Percentiles rank a stretch among this genome's conserved stretches.
These are phyloP conservation scores for Diaporthe sp. DNA, from an alignment of 2,329 filamentous ascomycete genomes.

Conservation along the genomic window DNA sequence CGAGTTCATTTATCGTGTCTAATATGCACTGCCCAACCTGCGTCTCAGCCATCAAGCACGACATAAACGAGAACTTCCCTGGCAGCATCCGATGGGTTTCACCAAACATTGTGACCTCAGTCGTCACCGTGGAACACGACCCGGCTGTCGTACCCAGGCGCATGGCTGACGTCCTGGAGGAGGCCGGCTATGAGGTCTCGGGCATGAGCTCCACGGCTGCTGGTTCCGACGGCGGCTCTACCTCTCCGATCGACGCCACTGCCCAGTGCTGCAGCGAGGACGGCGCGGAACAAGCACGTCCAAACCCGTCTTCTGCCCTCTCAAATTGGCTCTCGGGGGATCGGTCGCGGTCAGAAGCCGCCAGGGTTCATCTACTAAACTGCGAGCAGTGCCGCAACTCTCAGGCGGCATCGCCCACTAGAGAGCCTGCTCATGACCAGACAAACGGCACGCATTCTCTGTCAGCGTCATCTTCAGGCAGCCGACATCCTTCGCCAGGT, in stretches of 20 bases:
- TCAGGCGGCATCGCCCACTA: slow-evolving; percentile 35
- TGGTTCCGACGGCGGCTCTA: slow-evolving; percentile 44
- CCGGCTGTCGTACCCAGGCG: slow-evolving; percentile 59
- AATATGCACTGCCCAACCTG: slow-evolving; percentile 87
- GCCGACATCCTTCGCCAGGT: neutral
- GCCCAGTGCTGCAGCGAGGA: slow-evolving; percentile 39
- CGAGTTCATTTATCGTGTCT: slow-evolving; percentile 75
- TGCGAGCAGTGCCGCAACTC: slow-evolving; percentile 58
- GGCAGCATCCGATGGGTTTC: slow-evolving; percentile 71
- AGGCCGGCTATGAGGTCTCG: slow-evolving; percentile 72
- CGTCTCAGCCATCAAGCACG: slow-evolving; percentile 74
- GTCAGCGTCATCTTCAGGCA: slow-evolving; percentile 8
- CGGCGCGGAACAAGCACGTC: slow-evolving; percentile 26
- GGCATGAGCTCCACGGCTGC: slow-evolving; percentile 57
- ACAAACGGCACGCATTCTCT: neutral
- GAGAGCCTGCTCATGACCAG: slow-evolving; percentile 13
- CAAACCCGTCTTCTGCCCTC: slow-evolving; percentile 43
- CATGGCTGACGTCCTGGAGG: slow-evolving; percentile 63
- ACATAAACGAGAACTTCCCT: slow-evolving; percentile 63
- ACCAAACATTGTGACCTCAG: slow-evolving; percentile 79
- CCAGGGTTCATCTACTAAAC: slow-evolving; percentile 57
- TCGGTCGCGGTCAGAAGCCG: slow-evolving; percentile 39
- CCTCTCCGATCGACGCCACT: slow-evolving; percentile 42
- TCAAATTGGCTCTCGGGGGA: slow-evolving; percentile 48
- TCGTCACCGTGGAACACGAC: slow-evolving; percentile 73